Evolutionary conservation across 352 stramenopile species (phyloP), one percentile per base, ranked within the genome.

Genomic region (Globisporangium recalcitrans): DNA sequence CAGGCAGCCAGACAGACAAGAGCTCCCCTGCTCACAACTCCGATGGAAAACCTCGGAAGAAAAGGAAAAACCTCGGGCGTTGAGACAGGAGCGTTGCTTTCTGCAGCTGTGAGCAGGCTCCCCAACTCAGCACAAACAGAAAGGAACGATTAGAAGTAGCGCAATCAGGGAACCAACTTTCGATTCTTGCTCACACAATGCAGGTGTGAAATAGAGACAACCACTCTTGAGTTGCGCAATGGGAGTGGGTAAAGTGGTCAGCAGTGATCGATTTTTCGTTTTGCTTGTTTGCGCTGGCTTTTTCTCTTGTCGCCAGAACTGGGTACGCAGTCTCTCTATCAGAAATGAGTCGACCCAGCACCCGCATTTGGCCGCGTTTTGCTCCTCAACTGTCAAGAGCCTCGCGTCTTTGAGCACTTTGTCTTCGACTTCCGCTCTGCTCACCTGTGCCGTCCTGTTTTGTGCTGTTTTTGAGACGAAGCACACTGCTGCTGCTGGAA

Each of bases 181-280:
- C 29, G 9, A 42, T 40, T 57, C 1, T 9, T 32, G 4, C 21
- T 19, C 29, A 3, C 10, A 27, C 27, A 46, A 8, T 46, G 9
- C 13, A 51, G 9, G 21, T 51, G 10, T 3, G 19, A 51, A 51
- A 27, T 6, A 4, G 1, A 55, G 6, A 24, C 29, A 38, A 16
- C 1, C 19, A n/a, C 22, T n/a, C 22, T 9, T 2, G n/a, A 44
- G 52, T 48, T 58, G 29, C 32, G 5, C 3, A 58, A 58, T 58
- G 32, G 52, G 52, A 58, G 52, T 58, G 48, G 52, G 52, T 46
- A 55, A 55, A 38, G 48, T 55, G 48, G 48, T 55, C 16, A 55
- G 48, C 10, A 46, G 52, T 22, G 38, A 46, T 46, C 16, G 38
- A 16, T 46, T 46, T 46, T 46, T 46, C 48, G 48, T 34, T 55